Base-by-base conservation (phyloP, 305 asterid genomes). In the Rubia peregrina region DNA sequence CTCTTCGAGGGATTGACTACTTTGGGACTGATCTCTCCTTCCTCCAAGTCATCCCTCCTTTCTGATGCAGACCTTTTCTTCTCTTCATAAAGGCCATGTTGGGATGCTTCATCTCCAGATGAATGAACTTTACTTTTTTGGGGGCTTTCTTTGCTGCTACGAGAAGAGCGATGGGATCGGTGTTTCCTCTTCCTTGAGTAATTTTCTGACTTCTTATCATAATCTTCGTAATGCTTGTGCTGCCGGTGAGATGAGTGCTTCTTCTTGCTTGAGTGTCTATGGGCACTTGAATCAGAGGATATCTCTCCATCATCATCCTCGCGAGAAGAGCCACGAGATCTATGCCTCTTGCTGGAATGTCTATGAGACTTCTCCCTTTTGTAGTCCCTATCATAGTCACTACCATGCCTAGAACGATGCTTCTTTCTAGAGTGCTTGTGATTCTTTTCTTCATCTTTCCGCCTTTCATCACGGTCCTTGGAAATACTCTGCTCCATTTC, bases 21-120 rank as follows among this genome's bases (percentile, higher is more conserved):
- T 85, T 84, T 90, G 30, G 83, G 67, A 81, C 85, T 75, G 71
- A 90, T 87, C 89, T 92, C 98, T 16, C 95, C 97, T 83, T 89
- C 97, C 79, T 92, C 96, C 81, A 83, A 74, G 7, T 83, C 92
- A 6, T 73, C 80, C 65, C 78, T 76, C 69, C 78, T 78, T 72
- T 73, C 84, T 22, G 55, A 74, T 9, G 56, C 41, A 33, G 71
- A 22, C 65, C 70, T 66, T 24, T 75, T 84, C 14, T 65, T 74
- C 7, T 71, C 74, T 68, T 78, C 67, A 46, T 4, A 42, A 43
- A 41, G 75, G 61, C 43, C 74, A 46, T 71, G 70, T 64, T 82
- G 88, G 66, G 86, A 85, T 75, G 75, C 84, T 41, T 7, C 68
- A 33, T 73, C 86, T 65, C 77, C 79, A 43, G 84, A 80, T 71